Base-by-base conservation (phyloP, 805 yeast species). In the Kodamaea neixiangensis region DNA sequence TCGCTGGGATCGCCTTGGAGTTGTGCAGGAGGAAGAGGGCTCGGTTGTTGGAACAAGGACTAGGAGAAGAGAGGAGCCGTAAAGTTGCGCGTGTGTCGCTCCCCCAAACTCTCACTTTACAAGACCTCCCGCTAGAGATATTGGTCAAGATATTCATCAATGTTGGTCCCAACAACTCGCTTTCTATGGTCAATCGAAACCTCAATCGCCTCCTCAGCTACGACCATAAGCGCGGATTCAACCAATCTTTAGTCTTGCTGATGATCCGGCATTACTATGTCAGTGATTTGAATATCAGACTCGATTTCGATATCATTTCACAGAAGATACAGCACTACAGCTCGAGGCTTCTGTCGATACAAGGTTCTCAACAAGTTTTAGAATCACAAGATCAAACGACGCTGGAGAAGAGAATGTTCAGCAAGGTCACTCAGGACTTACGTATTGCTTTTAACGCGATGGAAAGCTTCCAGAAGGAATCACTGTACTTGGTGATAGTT, bases 101-200 rank as follows among this genome's bases (percentile, higher is more conserved):
- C 19, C 40, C 41, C 13, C 33, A 34, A 14, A 45, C 35, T 13
- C 42, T 46, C 25, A 22, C 39, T 20, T 52, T 77, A 9, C 68
- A 67, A 35, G 58, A 61, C 11, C 60, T 80, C 10, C 84, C 85
- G 1, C 48, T 60, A 2, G 83, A 80, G 50, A 48, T 81, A 1
- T 52, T 79, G 1, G 68, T 63, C 20, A 59, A 58, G 38, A 69
- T 81, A 7, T 74, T 77, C 56, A 57, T 71, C 2, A 53, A 55
- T n/a, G 61, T 77, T 2, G 75, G 74, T 1, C 61, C 69, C 7
- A 34, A 48, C 14, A 71, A 70, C 48, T 52, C 50, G 3, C 63
- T 80, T 3, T 73, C 78, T 0, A 59, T 72, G 11, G 62, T 68
- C 1, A 72, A 70, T 51, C 65, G 58, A 41, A 45, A 49, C 14